A percentile compares a stretch with the other conserved stretches of the same genome.
Evolutionary conservation across 139 green algal genomes (phyloP).

Genomic region (Volvox africanus): DNA sequence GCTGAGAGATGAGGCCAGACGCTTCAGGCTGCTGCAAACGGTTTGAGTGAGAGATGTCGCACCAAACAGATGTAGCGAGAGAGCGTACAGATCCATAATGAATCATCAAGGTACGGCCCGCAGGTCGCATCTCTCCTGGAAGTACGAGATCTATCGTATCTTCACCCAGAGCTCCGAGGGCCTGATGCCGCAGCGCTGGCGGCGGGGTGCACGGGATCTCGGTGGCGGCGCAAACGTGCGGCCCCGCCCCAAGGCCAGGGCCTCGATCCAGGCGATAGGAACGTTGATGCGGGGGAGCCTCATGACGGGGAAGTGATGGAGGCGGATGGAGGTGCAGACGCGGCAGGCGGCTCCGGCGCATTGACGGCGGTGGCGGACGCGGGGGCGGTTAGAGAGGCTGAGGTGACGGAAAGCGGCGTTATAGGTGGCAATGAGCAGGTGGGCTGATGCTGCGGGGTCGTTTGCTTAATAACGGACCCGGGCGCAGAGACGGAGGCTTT

Average conservation of each 20-base stretch:
- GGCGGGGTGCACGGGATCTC: neutral
- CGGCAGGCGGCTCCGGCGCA: neutral
- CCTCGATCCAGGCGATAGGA: neutral
- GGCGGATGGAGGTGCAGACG: neutral
- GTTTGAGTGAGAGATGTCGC: no score
- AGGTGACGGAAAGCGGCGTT: neutral
- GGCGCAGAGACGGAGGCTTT: no score
- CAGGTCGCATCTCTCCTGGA: constrained; percentile 50
- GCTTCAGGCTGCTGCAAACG: no score
- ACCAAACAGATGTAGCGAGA: no score
- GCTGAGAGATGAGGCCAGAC: no score
- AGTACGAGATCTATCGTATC: constrained; percentile 25
- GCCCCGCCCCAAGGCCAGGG: neutral
- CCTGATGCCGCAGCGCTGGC: neutral
- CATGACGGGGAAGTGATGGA: neutral
- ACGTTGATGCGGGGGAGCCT: neutral
- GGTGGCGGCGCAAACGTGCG: constrained; percentile 1
- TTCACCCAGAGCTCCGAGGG: constrained; percentile 22
- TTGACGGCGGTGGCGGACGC: neutral
- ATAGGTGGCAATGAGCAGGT: no score
- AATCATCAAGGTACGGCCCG: constrained; percentile 7
- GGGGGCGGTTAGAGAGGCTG: neutral
- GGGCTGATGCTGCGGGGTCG: no score
- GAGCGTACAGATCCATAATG: no score
- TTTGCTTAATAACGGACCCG: no score